phyloP scores from a whole-genome alignment of 202 grass and related monocot genomes.

The Panicum hallii region DNA sequence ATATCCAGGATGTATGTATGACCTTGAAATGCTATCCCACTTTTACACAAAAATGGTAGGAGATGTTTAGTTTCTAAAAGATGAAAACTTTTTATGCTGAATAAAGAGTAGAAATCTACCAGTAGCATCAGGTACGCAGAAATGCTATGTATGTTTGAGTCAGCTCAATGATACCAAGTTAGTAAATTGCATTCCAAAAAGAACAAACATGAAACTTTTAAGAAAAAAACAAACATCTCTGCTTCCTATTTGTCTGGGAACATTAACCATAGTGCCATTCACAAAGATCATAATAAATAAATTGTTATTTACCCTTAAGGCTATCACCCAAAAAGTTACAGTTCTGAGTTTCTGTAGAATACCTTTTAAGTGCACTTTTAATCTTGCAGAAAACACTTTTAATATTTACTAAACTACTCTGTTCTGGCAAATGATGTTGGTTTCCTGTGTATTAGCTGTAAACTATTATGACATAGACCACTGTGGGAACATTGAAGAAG shows the following conservation, averaged over 20 bases:
- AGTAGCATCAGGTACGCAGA: conserved; percentile 11
- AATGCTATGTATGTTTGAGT: conserved; percentile 9
- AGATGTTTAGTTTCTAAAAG: conserved; percentile 30
- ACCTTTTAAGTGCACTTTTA: neutral
- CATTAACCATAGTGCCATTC: conserved; percentile 3
- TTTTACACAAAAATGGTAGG: conserved; percentile 7
- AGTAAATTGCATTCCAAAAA: conserved; percentile 20
- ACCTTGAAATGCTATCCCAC: conserved; percentile 1
- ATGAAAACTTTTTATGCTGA: conserved; percentile 15
- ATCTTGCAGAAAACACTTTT: neutral
- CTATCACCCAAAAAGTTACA: neutral
- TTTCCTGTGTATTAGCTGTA: neutral
- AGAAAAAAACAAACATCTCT: conserved; percentile 4
- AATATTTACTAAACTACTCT: conserved; percentile 13
- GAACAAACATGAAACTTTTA: conserved; percentile 26
- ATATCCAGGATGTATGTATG: neutral
- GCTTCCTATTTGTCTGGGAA: conserved; percentile 29
- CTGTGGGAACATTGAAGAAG: neutral
- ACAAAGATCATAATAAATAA: neutral
- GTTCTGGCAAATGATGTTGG: neutral
- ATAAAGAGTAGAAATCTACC: conserved; percentile 6
- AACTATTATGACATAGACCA: neutral
- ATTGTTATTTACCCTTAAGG: neutral
- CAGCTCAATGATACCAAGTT: neutral
- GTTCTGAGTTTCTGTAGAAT: neutral